Evolutionary conservation across 2,329 filamentous ascomycete genomes (phyloP), one percentile per base, ranked within the genome.

Genomic region (Seiridium cupressi): DNA sequence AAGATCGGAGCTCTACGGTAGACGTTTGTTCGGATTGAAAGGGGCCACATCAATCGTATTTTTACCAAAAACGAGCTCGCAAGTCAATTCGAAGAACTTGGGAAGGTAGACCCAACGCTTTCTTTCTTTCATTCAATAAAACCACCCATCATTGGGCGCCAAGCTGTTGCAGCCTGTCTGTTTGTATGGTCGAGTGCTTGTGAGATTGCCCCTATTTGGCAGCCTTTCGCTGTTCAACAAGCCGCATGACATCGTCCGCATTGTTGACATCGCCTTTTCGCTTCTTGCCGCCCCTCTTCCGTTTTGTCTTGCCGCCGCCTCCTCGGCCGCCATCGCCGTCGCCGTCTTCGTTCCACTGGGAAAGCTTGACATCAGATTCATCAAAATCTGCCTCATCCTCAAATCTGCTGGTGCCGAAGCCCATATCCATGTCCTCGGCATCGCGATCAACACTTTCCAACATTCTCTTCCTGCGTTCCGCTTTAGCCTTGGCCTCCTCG

Each of bases 351-450:
- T 80, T 84, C 81, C 91, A 91, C 68, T 86, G 78, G 44, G 85
- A 87, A 58, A 93, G 74, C 76, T 90, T 91, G 63, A 92, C 77
- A 65, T 84, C 87, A 48, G 79, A 81, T 71, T 76, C 78, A 31
- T 93, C 91, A 64, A 89, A 84, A 64, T 96, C 93, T 61, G 93
- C 93, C 55, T 93, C 93, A 69, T 97, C 95, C 58, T 91, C 93
- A 69, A 92, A 89, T 35, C 94, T 84, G 70, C 90, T 95, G 26
- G 88, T 91, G 40, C 95, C 95, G 70, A 99, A 98, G 62, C 93
- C 94, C 81, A 98, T 86, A 70, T 99, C 95, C 77, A 99, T 84
- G 75, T 99, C 94, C 60, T 94, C 88, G 53, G 93, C 87, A 72
- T 98, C 94, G 53, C 93, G 85, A 66, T 91, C 89, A 59, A 88